phyloP scores from a whole-genome alignment of 345 rosid species.

The Geranium brycei region DNA sequence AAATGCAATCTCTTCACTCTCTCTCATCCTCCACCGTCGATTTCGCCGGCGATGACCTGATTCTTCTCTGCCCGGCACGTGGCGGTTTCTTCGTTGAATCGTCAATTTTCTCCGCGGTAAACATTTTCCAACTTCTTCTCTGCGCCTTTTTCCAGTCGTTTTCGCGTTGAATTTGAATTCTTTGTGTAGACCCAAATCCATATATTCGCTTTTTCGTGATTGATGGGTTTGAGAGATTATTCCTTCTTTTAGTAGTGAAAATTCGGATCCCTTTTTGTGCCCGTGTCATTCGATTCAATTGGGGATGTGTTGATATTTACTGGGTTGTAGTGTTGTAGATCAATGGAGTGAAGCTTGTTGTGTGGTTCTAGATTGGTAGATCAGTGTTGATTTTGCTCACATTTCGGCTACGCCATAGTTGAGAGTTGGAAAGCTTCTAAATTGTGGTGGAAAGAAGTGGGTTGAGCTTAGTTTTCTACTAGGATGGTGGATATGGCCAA shows the following conservation, averaged over 20 bases:
- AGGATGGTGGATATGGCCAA: slow-evolving; percentile 5
- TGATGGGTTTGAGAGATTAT: neutral
- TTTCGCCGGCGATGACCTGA: slow-evolving; percentile 1
- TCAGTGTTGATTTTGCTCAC: too few relatives aligned
- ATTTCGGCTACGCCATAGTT: too few relatives aligned
- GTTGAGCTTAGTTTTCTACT: slow-evolving; percentile 2
- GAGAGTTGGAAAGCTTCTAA: too few relatives aligned
- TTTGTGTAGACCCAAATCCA: neutral
- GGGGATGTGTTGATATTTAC: neutral
- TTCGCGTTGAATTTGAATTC: slow-evolving; percentile 3
- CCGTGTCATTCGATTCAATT: neutral
- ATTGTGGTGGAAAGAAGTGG: neutral
- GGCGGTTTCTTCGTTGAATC: slow-evolving; percentile 7
- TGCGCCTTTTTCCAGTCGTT: neutral
- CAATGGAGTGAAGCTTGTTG: neutral
- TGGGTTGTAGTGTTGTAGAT: neutral
- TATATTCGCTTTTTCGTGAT: neutral
- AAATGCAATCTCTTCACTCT: neutral
- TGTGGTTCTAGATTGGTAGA: too few relatives aligned
- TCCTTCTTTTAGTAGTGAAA: too few relatives aligned
- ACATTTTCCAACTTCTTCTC: too few relatives aligned
- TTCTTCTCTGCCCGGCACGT: slow-evolving; percentile 1
- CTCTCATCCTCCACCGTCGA: slow-evolving; percentile 4
- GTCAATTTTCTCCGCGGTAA: slow-evolving; percentile 7
- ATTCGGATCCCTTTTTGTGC: neutral